Evolutionary conservation across 352 stramenopile species (phyloP), one percentile per base, ranked within the genome.

Genomic region (Phytopythium chamaehyphon): DNA sequence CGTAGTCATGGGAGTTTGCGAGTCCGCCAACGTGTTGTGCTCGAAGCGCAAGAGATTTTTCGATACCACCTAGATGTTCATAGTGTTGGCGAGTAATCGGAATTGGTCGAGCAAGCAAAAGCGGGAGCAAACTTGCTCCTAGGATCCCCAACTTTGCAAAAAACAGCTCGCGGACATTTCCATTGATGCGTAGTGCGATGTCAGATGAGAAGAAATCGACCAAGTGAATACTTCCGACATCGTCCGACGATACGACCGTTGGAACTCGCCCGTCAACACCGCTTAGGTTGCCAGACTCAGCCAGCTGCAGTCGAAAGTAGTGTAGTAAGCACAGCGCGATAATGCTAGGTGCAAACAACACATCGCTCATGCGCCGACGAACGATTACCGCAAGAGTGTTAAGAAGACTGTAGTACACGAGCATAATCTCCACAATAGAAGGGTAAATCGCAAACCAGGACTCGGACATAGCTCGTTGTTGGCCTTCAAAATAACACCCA

Each of bases 371-470:
- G 14, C 56, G 56, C 2, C 55, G 51, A 22, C 53, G 37, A 11
- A 58, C 15, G 16, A 55, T 28, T n/a, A 42, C 55, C 12, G 51
- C 56, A 9, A 65, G 4, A 2, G 52, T 26, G 48, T 62, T 65
- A 40, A 69, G 47, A 3, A 57, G n/a, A 55, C 54, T 69, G 51
- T 49, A 70, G 21, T 60, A 60, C 3, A 68, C 23, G 4, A 70
- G 53, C 7, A 61, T 42, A 35, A 65, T 40, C 39, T 64, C 61
- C 24, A 48, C 55, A 26, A 64, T 61, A 3, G 45, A 16, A 22
- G 55, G 44, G 37, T 68, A 69, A 16, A 69, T 69, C 9, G 50
- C 47, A 23, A 59, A 69, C 60, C 64, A 72, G 6, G 59, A 55
- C 45, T 69, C 51, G 16, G 51, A 40, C 6, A 72, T n/a, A 0